Conservation (phyloP, 768 basidiomycete genomes). For the Gymnopilus dilepis region DNA sequence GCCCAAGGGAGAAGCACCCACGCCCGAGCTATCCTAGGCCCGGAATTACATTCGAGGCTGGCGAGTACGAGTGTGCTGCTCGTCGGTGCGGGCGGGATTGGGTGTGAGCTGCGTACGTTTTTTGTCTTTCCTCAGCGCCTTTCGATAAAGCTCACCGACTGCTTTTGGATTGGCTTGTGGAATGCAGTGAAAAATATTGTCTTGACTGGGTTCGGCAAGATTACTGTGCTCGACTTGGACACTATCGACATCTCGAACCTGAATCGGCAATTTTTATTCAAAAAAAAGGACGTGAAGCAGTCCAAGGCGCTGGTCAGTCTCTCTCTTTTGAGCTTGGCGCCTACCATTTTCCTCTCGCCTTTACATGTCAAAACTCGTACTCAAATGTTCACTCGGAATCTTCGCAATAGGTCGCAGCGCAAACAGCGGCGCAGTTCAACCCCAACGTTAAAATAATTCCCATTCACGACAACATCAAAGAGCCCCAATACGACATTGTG, state of each 20-base stretch:
- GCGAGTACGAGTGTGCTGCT: constrained; percentile 75
- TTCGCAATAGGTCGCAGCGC: constrained; percentile 70
- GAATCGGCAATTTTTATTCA: constrained; percentile 96
- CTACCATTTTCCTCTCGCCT: too few relatives aligned
- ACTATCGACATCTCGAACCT: constrained; percentile 98
- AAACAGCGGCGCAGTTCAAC: constrained; percentile 84
- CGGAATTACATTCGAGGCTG: constrained; percentile 66
- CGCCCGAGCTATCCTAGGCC: constrained; percentile 80
- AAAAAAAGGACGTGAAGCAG: constrained; percentile 96
- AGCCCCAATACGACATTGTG: constrained; percentile 82
- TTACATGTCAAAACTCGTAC: too few relatives aligned
- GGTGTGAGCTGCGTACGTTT: constrained; percentile 87
- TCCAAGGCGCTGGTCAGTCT: constrained; percentile 85
- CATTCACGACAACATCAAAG: constrained; percentile 96
- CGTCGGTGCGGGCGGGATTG: constrained; percentile 97
- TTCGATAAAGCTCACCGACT: not conserved
- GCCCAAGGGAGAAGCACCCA: constrained; percentile 60
- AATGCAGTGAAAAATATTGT: constrained; percentile 92
- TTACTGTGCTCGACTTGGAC: constrained; percentile 93
- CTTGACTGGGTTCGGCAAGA: constrained; percentile 89
- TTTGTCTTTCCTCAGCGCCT: not conserved
- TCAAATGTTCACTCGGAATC: too few relatives aligned
- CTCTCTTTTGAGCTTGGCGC: not conserved
- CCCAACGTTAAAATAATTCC: constrained; percentile 87
- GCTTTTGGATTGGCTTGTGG: not conserved